Conservation (phyloP, 2,329 filamentous ascomycete genomes). For the Colletotrichum sp. region DNA sequence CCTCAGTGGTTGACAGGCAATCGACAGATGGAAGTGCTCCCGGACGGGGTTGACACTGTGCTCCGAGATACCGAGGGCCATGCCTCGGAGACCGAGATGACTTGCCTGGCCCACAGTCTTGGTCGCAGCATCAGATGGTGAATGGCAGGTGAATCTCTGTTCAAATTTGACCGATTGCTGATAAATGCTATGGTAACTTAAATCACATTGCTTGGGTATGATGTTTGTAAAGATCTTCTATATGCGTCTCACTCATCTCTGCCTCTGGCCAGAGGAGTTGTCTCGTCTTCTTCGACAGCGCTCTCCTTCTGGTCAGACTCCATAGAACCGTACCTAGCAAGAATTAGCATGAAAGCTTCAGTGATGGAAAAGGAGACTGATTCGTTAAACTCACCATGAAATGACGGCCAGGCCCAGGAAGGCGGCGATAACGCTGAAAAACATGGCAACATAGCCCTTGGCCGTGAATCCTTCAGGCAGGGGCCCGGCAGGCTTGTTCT, state of each 20-base stretch:
- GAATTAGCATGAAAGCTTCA: background rate
- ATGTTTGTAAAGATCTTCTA: background rate
- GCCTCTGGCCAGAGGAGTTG: background rate
- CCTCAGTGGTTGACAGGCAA: background rate
- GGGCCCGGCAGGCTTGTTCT: slow-evolving; percentile 17
- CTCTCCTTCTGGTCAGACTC: slow-evolving; percentile 6
- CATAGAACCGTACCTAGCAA: slow-evolving; percentile 6
- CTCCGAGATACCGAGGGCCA: background rate
- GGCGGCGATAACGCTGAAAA: slow-evolving; percentile 20
- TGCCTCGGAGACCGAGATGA: background rate
- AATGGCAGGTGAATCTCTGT: background rate
- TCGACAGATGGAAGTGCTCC: background rate
- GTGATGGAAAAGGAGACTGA: no score
- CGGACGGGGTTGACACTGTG: background rate
- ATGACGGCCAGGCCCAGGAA: slow-evolving; percentile 18
- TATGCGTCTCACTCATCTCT: background rate
- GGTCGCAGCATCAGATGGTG: background rate
- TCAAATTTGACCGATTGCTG: background rate
- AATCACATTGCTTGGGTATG: background rate
- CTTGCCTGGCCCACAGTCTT: background rate
- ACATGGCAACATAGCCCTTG: slow-evolving; percentile 23
- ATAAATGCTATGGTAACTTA: background rate
- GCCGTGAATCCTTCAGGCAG: slow-evolving; percentile 23
- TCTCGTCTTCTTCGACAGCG: background rate
- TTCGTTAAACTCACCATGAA: slow-evolving; percentile 12